These are phyloP conservation scores for Schizochytrium sp. DNA, from an alignment of 108 stramenopile genomes.

Conservation along the genomic window DNA sequence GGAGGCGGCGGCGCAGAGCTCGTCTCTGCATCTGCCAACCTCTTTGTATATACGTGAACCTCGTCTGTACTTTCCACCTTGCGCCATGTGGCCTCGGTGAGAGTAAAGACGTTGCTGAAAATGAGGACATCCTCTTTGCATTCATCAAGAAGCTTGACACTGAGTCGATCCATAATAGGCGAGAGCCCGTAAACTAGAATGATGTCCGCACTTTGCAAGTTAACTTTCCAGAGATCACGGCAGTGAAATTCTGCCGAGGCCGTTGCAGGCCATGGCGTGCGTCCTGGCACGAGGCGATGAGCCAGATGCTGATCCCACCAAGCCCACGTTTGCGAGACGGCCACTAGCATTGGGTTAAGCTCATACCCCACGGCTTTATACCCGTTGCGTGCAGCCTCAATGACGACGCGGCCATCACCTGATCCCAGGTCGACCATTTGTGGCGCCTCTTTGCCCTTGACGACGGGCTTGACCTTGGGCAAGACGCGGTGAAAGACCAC, in stretches of 20 bases:
- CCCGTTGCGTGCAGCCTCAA: not conserved
- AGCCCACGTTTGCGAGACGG: not conserved
- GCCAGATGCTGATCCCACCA: not conserved
- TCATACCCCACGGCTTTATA: not conserved
- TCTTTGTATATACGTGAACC: not conserved
- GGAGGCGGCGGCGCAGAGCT: no score
- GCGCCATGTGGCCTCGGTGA: not conserved
- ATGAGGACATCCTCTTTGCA: not conserved
- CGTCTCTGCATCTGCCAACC: no score
- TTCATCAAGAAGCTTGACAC: not conserved
- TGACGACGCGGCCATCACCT: not conserved
- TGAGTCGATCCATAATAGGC: constrained; percentile 7
- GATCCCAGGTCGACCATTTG: not conserved
- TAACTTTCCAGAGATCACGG: not conserved
- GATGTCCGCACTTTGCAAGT: not conserved
- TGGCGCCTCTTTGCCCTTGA: not conserved
- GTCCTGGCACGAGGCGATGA: not conserved
- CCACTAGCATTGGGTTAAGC: not conserved
- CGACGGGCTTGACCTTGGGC: not conserved
- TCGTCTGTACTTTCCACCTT: not conserved
- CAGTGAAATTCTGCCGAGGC: not conserved
- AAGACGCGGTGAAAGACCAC: not conserved
- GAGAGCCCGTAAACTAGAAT: not conserved
- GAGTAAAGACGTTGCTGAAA: not conserved
- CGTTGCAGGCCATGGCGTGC: not conserved